Evolutionary conservation across 2,329 filamentous ascomycete species (phyloP), one percentile per base, ranked within the genome.

Genomic region (Penicillium sp.): DNA sequence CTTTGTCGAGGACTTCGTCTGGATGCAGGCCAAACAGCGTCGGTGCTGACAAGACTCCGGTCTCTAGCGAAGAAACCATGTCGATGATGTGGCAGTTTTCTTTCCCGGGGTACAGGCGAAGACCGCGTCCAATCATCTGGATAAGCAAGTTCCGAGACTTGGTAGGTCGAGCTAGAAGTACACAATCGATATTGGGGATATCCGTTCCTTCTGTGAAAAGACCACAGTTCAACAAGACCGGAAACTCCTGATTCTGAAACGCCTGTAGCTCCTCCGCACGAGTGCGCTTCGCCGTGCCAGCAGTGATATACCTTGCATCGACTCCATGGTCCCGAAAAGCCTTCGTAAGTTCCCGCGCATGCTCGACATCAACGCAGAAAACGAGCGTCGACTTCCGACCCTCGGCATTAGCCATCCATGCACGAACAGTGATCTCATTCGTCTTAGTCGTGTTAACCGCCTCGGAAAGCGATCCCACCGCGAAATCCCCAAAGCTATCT

Each of bases 131-230:
- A 54, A 99, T 95, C 93, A 99, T 99, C 70, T 99, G 93, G 0
- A 97, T 83, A 1, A 99, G 80, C 2, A 99, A 75, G 60, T 96
- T 97, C n/a, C 88, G 83, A 13, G 93, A 97, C 59, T 86, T 84
- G 1, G 93, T 99, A 0, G 93, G 93, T 19, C 93, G 78, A 3
- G 87, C 90, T 8, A 99, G 78, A 8, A 99, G 66, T 19, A 99
- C 82, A 64, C 93, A 97, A 72, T 99, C 93, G 57, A 99, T 88
- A 66, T 95, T 96, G 5, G 95, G 93, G 28, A 99, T 95, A 64
- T 99, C 93, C 0, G 93, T 99, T 2, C 93, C 93, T 73, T 99
- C 93, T 0, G 92, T 97, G 64, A 95, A 97, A 34, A 99, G 88
- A 8, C 91, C 91, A 64, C 93, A 97, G 66, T 99, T 99, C 43